Conservation (phyloP, 148 eudicot species). For the Selenicereus undatus region DNA sequence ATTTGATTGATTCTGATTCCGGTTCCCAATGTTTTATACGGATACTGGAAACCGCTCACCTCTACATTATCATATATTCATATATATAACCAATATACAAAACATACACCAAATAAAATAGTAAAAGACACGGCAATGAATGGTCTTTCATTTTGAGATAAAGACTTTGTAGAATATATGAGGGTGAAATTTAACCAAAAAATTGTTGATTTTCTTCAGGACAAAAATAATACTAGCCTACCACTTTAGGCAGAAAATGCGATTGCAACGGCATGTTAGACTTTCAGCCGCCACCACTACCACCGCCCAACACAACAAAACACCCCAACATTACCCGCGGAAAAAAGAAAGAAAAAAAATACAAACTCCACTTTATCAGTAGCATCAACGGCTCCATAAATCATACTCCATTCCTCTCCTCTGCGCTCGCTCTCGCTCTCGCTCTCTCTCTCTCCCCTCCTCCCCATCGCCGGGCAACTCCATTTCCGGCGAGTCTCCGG, state of each 20-base stretch:
- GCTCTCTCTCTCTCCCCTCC: not conserved
- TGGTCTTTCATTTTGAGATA: no score
- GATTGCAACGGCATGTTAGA: not conserved
- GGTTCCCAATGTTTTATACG: no score
- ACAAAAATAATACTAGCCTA: not conserved
- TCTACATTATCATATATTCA: no score
- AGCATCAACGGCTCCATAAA: slow-evolving; percentile 1
- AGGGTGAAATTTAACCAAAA: no score
- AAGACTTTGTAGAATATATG: no score
- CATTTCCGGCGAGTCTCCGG: slow-evolving; percentile 1
- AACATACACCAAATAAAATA: no score
- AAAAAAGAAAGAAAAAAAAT: no score
- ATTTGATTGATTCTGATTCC: no score
- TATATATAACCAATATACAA: no score
- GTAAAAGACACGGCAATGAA: no score
- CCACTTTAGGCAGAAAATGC: not conserved
- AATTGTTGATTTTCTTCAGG: not conserved
- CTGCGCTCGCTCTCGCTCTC: not conserved
- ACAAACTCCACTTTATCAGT: no score
- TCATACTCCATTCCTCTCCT: not conserved
- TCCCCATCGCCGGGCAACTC: not conserved
- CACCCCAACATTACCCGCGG: not conserved
- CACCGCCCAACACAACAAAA: not conserved
- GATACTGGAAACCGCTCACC: no score
- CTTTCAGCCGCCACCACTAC: not conserved